Percentiles rank a stretch among this genome's conserved stretches.
phyloP scores from a whole-genome alignment of 169 alveolate genomes.

The Plasmodium ovale region DNA sequence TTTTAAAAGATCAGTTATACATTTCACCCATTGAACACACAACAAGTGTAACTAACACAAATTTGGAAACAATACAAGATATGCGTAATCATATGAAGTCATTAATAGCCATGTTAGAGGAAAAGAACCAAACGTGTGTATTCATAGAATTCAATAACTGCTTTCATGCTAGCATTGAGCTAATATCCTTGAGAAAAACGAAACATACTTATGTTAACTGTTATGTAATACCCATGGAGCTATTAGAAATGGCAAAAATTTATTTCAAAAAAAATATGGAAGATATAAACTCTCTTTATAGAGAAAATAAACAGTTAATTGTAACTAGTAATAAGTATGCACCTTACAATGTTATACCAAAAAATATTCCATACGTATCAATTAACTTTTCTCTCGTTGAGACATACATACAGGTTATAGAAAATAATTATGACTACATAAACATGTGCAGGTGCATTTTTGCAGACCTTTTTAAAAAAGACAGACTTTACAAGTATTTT shows the following conservation, averaged over 20 bases:
- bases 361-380: constrained; percentile 73
- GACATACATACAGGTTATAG: constrained; percentile 75
- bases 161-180: constrained; percentile 57
- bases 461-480: constrained; percentile 71
- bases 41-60: constrained; percentile 60
- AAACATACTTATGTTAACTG: constrained; percentile 76
- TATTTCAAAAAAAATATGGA: constrained; percentile 76
- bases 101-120: constrained; percentile 73
- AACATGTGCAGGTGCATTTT: constrained; percentile 75
- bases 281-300: constrained; percentile 71
- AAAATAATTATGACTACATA: constrained; percentile 75
- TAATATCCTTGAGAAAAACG: constrained; percentile 67
- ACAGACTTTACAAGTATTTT: constrained; percentile 71
- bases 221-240: constrained; percentile 66
- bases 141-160: constrained; percentile 77
- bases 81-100: constrained; percentile 77
- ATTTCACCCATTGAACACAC: constrained; percentile 77
- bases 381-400: constrained; percentile 73
- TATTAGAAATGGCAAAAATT: constrained; percentile 67
- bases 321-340: constrained; percentile 73
- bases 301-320: constrained; percentile 77
- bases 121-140: constrained; percentile 62
- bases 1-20: constrained; percentile 67
- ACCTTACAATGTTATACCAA: constrained; percentile 73
- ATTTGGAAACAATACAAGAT: constrained; percentile 65